Evolutionary conservation across 2,329 filamentous ascomycete genomes (phyloP).

Genomic region (Diaporthe sp.): DNA sequence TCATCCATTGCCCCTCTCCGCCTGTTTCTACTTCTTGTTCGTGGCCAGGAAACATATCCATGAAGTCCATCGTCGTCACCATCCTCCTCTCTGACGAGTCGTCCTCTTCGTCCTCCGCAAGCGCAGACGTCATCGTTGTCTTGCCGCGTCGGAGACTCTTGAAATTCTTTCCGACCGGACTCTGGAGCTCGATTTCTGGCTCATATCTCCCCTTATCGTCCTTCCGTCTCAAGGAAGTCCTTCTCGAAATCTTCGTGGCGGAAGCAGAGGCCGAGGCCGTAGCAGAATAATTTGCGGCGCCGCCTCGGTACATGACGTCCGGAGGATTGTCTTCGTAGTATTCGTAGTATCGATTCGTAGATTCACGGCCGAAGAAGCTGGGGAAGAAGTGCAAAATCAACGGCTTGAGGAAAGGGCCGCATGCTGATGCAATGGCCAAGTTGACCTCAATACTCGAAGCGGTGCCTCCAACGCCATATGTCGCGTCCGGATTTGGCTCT

Average conservation of each 20-base stretch:
- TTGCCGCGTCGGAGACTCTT: not conserved
- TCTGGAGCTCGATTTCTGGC: constrained; percentile 23
- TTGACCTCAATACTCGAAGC: constrained; percentile 48
- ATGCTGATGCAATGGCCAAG: constrained; percentile 48
- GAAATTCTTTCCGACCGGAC: not conserved
- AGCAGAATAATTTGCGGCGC: not conserved
- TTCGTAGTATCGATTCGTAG: not conserved
- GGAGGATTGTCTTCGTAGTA: constrained; percentile 2
- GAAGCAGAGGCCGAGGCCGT: not conserved
- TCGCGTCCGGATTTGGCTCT: constrained; percentile 43
- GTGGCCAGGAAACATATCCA: not conserved
- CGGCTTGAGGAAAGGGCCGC: constrained; percentile 41
- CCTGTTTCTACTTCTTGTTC: not conserved
- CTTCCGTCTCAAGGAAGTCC: not conserved
- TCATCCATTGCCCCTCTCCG: not conserved
- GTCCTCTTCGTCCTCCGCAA: constrained; percentile 14
- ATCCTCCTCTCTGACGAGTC: constrained; percentile 31
- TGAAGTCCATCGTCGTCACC: constrained; percentile 11
- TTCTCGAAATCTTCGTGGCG: not conserved
- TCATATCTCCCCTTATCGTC: not conserved
- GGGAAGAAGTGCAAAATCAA: not conserved
- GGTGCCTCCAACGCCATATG: constrained; percentile 46
- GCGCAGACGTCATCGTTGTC: not conserved
- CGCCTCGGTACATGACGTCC: constrained; percentile 3
- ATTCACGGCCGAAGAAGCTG: not conserved